These are phyloP conservation scores for Gynandropsis gynandra DNA, from an alignment of 345 rosid genomes.

Conservation along the genomic window DNA sequence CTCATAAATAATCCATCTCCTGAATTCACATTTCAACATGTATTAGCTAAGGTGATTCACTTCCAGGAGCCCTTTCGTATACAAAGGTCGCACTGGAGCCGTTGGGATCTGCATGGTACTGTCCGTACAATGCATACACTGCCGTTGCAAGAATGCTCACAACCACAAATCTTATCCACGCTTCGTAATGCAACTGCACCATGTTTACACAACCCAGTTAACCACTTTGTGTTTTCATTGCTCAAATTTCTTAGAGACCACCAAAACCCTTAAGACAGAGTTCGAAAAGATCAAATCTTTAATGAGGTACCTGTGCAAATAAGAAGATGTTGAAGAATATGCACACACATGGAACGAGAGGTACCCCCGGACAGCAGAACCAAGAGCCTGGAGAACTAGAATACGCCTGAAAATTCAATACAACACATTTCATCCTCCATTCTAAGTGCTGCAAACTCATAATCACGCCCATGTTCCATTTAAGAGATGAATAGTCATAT, in stretches of 20 bases:
- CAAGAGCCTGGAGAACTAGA: slow-evolving; percentile 54
- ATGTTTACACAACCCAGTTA: no score
- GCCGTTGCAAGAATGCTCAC: slow-evolving; percentile 55
- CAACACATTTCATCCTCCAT: no score
- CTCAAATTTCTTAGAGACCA: not conserved
- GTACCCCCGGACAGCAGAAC: slow-evolving; percentile 88
- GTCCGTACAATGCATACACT: slow-evolving; percentile 75
- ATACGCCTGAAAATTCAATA: slow-evolving; percentile 46
- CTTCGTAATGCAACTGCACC: slow-evolving; percentile 90
- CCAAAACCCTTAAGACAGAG: no score
- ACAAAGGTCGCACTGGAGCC: slow-evolving; percentile 41
- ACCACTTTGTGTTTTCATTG: no score
- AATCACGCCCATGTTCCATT: no score
- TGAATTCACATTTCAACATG: no score
- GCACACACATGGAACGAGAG: slow-evolving; percentile 65
- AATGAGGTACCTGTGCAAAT: slow-evolving; percentile 96
- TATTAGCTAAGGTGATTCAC: slow-evolving; percentile 21
- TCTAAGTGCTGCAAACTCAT: no score
- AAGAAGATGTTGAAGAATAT: slow-evolving; percentile 90
- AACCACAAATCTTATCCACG: slow-evolving; percentile 74
- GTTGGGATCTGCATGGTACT: slow-evolving; percentile 63
- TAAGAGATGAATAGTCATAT: no score
- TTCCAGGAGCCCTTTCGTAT: slow-evolving; percentile 51
- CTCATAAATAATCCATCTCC: no score
- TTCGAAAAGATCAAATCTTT: no score